Evolutionary conservation across 768 basidiomycete species (phyloP).

Genomic region (Glaciozyma antarctica): DNA sequence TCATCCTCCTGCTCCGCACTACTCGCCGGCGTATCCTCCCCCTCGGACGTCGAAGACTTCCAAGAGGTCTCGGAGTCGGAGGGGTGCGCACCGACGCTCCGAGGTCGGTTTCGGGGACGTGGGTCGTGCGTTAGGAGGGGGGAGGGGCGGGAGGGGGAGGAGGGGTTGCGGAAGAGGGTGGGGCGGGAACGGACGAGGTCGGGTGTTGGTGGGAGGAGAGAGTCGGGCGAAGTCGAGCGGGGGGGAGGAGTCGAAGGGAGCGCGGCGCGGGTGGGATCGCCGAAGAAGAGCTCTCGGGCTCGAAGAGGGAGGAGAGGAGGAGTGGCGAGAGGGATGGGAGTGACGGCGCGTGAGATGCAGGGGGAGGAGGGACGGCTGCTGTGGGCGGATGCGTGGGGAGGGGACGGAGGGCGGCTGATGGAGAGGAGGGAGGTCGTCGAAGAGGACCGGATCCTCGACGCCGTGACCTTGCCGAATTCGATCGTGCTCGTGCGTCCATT

Average conservation of each 20-base stretch:
- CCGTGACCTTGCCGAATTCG: background rate
- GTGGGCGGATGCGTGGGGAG: background rate
- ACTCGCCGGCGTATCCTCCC: constrained; percentile 4
- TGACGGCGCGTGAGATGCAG: background rate
- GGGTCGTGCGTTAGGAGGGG: background rate
- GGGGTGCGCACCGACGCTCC: background rate
- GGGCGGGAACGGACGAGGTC: background rate
- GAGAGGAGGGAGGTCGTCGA: background rate
- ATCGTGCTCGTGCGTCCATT: background rate
- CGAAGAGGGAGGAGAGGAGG: background rate
- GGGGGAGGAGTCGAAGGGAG: background rate
- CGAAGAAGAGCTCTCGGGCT: background rate
- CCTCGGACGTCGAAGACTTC: constrained; percentile 7
- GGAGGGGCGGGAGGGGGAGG: background rate
- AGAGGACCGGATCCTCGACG: background rate
- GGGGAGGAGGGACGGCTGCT: background rate
- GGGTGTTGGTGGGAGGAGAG: background rate
- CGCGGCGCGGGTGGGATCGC: background rate
- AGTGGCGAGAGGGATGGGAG: background rate
- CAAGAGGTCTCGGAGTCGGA: background rate
- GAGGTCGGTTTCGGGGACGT: background rate
- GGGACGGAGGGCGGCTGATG: background rate
- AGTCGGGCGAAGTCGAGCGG: background rate
- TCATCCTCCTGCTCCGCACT: background rate
- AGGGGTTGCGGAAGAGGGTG: background rate